Conservation (phyloP, 148 eudicot genomes). For the Chenopodium quinoa region DNA sequence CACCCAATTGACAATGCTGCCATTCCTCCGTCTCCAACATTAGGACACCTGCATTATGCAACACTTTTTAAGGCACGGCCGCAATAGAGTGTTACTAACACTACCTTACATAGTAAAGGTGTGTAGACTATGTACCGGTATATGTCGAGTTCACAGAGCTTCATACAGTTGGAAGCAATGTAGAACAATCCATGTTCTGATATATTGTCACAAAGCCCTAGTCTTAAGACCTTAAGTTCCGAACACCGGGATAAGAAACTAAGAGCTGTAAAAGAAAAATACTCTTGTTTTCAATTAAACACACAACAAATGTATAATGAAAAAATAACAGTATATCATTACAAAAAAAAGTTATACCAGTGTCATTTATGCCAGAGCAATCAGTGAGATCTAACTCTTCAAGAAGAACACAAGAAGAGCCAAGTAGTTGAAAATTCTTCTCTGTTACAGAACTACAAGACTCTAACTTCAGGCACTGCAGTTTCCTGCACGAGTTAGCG, state of each 20-base stretch:
- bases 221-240: conserved; percentile 50
- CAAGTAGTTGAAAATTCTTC: conserved; percentile 49
- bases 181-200: conserved; percentile 60
- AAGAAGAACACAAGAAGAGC: conserved; percentile 46
- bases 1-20: conserved; percentile 61
- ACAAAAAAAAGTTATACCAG: conserved; percentile 29
- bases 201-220: conserved; percentile 67
- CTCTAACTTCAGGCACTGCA: conserved; percentile 58
- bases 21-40: conserved; percentile 65
- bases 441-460: conserved; percentile 63
- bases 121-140: conserved; percentile 57
- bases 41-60: conserved; percentile 45
- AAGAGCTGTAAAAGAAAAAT: conserved; percentile 48
- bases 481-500: conserved; percentile 46
- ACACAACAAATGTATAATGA: background rate
- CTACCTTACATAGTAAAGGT: background rate
- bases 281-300: background rate
- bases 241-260: conserved; percentile 57
- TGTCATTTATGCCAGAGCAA: conserved; percentile 63
- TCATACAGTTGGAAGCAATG: conserved; percentile 57
- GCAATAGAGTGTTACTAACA: background rate
- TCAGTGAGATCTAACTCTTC: conserved; percentile 83
- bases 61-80: background rate
- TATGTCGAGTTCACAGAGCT: conserved; percentile 65
- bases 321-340: too few species aligned